These are phyloP conservation scores for Cucumis cinereus DNA, from an alignment of 306 rosid genomes.

Conservation along the genomic window DNA sequence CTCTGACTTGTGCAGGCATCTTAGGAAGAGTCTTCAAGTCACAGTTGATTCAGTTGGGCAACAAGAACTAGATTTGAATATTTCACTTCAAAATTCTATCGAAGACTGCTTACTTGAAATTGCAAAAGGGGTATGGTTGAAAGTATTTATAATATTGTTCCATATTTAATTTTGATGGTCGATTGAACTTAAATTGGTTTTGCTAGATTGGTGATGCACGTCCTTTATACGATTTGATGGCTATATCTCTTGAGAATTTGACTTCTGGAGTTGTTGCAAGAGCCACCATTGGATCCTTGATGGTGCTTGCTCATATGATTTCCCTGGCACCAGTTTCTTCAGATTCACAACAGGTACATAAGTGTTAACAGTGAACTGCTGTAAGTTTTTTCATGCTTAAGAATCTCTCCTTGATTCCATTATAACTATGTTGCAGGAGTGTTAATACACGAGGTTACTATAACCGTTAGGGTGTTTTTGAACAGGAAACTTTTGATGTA, in stretches of 20 bases:
- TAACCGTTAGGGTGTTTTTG: background rate
- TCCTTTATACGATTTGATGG: constrained; percentile 80
- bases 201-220: constrained; percentile 54
- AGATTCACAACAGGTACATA: constrained; percentile 52
- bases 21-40: constrained; percentile 84
- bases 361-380: background rate
- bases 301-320: constrained; percentile 62
- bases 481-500: background rate
- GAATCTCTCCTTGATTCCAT: background rate
- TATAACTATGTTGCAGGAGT: background rate
- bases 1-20: constrained; percentile 90
- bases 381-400: background rate
- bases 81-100: constrained; percentile 71
- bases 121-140: constrained; percentile 52
- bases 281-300: constrained; percentile 66
- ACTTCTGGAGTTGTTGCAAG: constrained; percentile 62
- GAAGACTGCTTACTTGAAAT: constrained; percentile 81
- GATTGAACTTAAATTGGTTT: constrained; percentile 13
- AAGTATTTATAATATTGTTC: background rate
- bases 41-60: constrained; percentile 61
- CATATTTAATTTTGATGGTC: constrained; percentile 6
- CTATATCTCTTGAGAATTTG: constrained; percentile 68
- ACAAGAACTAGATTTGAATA: constrained; percentile 58
- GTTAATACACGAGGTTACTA: background rate
- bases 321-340: constrained; percentile 42